A percentile compares a stretch with the other conserved stretches of the same genome.
Conservation (phyloP, 2,329 filamentous ascomycete genomes). For the Arthrobotrys pseudoclavata region DNA sequence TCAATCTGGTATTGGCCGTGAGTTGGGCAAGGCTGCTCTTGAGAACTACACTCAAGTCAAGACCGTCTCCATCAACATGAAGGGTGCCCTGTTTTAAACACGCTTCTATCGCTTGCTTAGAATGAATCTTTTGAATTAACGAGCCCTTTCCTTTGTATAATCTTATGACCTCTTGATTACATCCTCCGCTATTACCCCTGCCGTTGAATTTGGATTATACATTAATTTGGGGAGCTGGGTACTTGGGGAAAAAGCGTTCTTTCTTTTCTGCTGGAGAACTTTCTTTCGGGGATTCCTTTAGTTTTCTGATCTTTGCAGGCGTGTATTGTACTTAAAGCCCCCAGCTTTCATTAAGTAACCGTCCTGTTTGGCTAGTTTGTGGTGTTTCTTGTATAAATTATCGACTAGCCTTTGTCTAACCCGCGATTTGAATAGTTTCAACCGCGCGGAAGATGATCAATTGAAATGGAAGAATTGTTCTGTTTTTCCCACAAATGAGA, state of each 20-base stretch:
- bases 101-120: background rate
- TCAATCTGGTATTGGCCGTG: slow-evolving; percentile 81
- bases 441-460: slow-evolving; percentile 20
- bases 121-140: background rate
- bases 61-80: slow-evolving; percentile 71
- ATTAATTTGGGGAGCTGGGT: slow-evolving; percentile 11
- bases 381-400: slow-evolving; percentile 9
- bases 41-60: slow-evolving; percentile 79
- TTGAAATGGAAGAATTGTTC: slow-evolving; percentile 31
- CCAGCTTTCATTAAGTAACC: slow-evolving; percentile 22
- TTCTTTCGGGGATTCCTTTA: slow-evolving; percentile 8
- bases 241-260: slow-evolving; percentile 26
- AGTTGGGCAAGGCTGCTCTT: slow-evolving; percentile 78
- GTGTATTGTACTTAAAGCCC: slow-evolving; percentile 19
- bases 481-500: slow-evolving; percentile 17
- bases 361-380: slow-evolving; percentile 26
- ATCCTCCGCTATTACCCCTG: slow-evolving; percentile 3
- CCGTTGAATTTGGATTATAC: slow-evolving; percentile 15
- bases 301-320: slow-evolving; percentile 28
- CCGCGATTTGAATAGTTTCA: slow-evolving; percentile 2
- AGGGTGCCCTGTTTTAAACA: slow-evolving; percentile 54
- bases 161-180: slow-evolving; percentile 9
- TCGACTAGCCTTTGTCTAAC: slow-evolving; percentile 17
- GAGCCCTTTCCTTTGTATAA: slow-evolving; percentile 13
- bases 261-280: slow-evolving; percentile 27